These are phyloP conservation scores for Melanomma pulvis-pyrius DNA, from an alignment of 495 filamentous ascomycete species.

Conservation along the genomic window DNA sequence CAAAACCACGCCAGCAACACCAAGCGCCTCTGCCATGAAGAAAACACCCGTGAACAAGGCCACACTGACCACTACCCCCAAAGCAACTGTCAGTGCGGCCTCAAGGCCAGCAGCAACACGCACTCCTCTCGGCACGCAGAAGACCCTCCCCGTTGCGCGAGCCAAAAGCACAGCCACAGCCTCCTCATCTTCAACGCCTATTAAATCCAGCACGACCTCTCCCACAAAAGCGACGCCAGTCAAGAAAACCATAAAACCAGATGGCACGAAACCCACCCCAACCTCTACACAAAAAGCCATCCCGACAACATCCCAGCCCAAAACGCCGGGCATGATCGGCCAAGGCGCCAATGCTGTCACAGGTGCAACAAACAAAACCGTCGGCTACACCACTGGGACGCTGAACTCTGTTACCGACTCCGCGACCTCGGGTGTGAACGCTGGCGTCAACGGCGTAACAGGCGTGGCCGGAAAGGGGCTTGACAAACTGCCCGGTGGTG, in stretches of 20 bases:
- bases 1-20: conserved; percentile 7
- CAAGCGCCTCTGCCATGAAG: neutral
- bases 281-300: conserved; percentile 9
- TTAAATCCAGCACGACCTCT: neutral
- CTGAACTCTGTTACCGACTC: conserved; percentile 30
- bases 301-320: conserved; percentile 10
- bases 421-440: conserved; percentile 21
- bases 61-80: neutral
- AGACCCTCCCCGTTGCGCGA: neutral
- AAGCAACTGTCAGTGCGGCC: neutral
- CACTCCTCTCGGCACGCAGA: neutral
- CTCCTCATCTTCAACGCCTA: neutral
- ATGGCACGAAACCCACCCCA: conserved; percentile 22
- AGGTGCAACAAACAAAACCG: conserved; percentile 32
- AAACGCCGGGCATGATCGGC: conserved; percentile 21
- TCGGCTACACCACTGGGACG: conserved; percentile 21
- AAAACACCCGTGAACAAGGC: neutral
- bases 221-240: conserved; percentile 1
- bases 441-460: conserved; percentile 27
- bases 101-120: neutral
- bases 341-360: conserved; percentile 19
- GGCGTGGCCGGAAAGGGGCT: conserved; percentile 27
- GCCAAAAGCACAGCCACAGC: neutral
- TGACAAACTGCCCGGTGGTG: conserved; percentile 32
- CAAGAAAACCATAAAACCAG: conserved; percentile 19